Evolutionary conservation across 805 yeast species (phyloP).

Genomic region (Blastobotrys parvus): DNA sequence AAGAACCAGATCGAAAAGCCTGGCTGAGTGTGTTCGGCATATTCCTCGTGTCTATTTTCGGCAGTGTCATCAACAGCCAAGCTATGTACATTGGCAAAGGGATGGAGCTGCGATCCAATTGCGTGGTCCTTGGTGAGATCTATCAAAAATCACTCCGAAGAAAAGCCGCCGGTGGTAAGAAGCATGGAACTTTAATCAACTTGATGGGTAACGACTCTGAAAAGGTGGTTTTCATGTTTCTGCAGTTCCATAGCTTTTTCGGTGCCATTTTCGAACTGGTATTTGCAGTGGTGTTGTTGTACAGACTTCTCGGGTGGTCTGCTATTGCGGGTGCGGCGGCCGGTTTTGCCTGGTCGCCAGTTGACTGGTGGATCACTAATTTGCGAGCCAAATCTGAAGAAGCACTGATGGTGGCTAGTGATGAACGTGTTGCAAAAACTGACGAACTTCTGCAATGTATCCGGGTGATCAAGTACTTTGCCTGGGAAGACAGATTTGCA

Average conservation of each 20-base stretch:
- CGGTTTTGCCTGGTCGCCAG: slow-evolving; percentile 55
- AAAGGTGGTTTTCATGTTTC: slow-evolving; percentile 85
- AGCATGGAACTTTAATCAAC: slow-evolving; percentile 66
- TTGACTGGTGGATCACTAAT: slow-evolving; percentile 58
- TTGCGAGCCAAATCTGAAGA: slow-evolving; percentile 59
- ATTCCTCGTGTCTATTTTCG: neutral
- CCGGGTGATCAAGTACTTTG: slow-evolving; percentile 86
- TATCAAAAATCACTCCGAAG: slow-evolving; percentile 1
- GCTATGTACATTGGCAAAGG: neutral
- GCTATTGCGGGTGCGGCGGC: slow-evolving; percentile 71
- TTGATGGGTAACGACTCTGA: slow-evolving; percentile 90
- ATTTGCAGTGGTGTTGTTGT: slow-evolving; percentile 53
- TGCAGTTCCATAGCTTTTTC: slow-evolving; percentile 78
- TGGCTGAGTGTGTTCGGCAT: neutral
- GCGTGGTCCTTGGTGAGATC: neutral
- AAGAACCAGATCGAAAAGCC: neutral
- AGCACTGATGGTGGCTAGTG: slow-evolving; percentile 68
- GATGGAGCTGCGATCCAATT: neutral
- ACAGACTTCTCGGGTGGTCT: slow-evolving; percentile 70
- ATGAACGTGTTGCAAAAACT: slow-evolving; percentile 79
- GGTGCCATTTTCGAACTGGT: slow-evolving; percentile 29
- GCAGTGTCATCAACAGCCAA: neutral
- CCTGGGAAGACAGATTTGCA: slow-evolving; percentile 85
- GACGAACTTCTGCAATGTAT: slow-evolving; percentile 88
- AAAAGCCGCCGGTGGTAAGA: slow-evolving; percentile 7